These are phyloP conservation scores for Scopulariopsis brevicaulis DNA, from an alignment of 2,329 filamentous ascomycete genomes.

Conservation along the genomic window DNA sequence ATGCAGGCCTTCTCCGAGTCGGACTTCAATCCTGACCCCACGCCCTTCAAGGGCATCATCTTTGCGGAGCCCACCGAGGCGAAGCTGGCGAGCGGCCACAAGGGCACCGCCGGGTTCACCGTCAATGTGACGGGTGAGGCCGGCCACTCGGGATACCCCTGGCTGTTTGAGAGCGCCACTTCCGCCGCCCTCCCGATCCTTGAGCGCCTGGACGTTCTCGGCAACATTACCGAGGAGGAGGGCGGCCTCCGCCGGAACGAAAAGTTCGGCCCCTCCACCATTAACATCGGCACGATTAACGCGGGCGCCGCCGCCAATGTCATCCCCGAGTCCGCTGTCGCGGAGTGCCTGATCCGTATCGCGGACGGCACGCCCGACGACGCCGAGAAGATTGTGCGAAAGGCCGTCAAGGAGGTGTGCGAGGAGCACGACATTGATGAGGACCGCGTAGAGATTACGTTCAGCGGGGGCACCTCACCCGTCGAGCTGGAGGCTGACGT, in stretches of 20 bases:
- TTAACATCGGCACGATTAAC: constrained; percentile 70
- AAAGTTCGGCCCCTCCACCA: constrained; percentile 75
- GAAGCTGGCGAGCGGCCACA: constrained; percentile 82
- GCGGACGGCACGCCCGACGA: constrained; percentile 58
- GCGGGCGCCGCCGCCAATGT: constrained; percentile 85
- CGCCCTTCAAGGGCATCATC: constrained; percentile 53
- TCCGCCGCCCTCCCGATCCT: constrained; percentile 31
- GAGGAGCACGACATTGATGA: constrained; percentile 42
- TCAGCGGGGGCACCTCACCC: constrained; percentile 20
- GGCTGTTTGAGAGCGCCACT: constrained; percentile 73
- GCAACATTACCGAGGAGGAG: constrained; percentile 53
- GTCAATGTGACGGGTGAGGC: constrained; percentile 61
- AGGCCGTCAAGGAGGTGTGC: constrained; percentile 44
- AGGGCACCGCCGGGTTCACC: constrained; percentile 63
- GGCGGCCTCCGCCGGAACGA: constrained; percentile 54
- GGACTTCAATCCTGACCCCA: constrained; percentile 18
- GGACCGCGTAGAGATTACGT: constrained; percentile 48
- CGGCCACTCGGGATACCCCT: constrained; percentile 86
- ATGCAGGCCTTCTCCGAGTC: constrained; percentile 50
- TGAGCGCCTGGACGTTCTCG: constrained; percentile 25
- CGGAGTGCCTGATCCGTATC: constrained; percentile 59
- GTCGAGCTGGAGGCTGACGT: constrained; percentile 68
- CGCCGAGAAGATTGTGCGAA: constrained; percentile 40
- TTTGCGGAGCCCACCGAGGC: constrained; percentile 92
- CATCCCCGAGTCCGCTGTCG: constrained; percentile 64